These are phyloP conservation scores for Beverwykella pulmonaria DNA, from an alignment of 495 filamentous ascomycete genomes.

Conservation along the genomic window DNA sequence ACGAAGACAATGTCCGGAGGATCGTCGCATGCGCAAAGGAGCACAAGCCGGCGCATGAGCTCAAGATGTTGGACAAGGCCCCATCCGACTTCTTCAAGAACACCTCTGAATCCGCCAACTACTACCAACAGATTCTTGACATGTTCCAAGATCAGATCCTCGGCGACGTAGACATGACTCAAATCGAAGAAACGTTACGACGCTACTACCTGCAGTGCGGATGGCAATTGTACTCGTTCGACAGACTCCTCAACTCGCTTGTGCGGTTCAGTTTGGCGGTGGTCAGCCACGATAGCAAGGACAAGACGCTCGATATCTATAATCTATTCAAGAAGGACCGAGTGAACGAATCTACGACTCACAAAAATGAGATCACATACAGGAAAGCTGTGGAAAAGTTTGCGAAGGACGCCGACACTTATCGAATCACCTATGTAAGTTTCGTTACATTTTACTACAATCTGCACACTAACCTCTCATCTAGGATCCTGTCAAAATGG, in stretches of 20 bases:
- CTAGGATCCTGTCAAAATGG: conserved; percentile 51
- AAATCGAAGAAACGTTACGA: conserved; percentile 86
- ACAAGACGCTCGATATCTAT: conserved; percentile 85
- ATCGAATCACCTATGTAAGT: conserved; percentile 82
- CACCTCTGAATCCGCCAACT: conserved; percentile 60
- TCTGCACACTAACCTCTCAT: background rate
- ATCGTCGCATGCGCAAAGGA: conserved; percentile 69
- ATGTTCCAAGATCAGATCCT: conserved; percentile 71
- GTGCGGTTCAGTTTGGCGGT: conserved; percentile 74
- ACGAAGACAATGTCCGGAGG: conserved; percentile 68
- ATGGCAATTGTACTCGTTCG: conserved; percentile 87
- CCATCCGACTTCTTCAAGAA: conserved; percentile 84
- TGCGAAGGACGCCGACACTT: conserved; percentile 87
- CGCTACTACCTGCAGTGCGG: conserved; percentile 86
- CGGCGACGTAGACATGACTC: conserved; percentile 73
- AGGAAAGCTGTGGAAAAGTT: conserved; percentile 84
- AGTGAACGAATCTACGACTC: conserved; percentile 77
- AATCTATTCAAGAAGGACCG: conserved; percentile 81
- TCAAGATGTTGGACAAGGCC: conserved; percentile 73
- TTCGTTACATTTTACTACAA: background rate
- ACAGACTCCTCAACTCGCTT: conserved; percentile 77
- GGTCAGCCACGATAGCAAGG: conserved; percentile 78
- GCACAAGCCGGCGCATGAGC: conserved; percentile 75
- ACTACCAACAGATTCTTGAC: conserved; percentile 68
- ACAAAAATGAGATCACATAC: conserved; percentile 79